Base-by-base conservation (phyloP, 768 basidiomycete species). In the Boletus rex-veris region DNA sequence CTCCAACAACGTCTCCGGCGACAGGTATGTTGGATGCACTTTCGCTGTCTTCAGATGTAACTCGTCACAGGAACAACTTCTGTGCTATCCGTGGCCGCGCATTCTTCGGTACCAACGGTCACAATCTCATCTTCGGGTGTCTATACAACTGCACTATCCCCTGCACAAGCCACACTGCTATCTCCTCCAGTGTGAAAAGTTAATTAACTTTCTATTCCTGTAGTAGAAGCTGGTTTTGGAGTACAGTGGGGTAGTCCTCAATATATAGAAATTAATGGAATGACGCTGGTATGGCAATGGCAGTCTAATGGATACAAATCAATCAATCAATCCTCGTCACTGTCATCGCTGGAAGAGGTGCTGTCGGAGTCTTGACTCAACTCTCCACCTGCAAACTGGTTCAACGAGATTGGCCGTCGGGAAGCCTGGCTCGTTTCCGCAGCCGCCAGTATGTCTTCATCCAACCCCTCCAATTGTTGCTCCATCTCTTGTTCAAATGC, bases 261-360 rank as follows among this genome's bases (percentile, higher is more conserved):
- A 40, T 35, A 15, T 57, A 46, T 54, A 50, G 19, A 42, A 12
- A 57, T 47, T 45, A 47, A 55, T 45, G 31, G 15, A 52, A 54
- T 38, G 35, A 52, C 35, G 43, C 35, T 41, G 37, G 45, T 55
- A 50, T 50, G 36, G 33, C 45, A 49, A 54, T 24, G 15, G 3
- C 40, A 51, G 19, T 45, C 16, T 53, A 48, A 45, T 28, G 14
- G 19, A n/a, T 42, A 48, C 41, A 26, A 31, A 28, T 64, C 60
- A 74, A 59, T 78, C 73, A 9, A 46, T 65, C 62, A 80, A 57
- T 80, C 76, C 47, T 80, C 79, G 53, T 83, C 81, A 59, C 77
- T 80, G 3, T 83, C 80, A 26, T 81, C 74, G 56, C 80, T 82
- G 9, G 78, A 77, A 16, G 77, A 76, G 52, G 77, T 80, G 38